Base-by-base conservation (phyloP, 441 rosid species). In the Theobroma grandiflorum region DNA sequence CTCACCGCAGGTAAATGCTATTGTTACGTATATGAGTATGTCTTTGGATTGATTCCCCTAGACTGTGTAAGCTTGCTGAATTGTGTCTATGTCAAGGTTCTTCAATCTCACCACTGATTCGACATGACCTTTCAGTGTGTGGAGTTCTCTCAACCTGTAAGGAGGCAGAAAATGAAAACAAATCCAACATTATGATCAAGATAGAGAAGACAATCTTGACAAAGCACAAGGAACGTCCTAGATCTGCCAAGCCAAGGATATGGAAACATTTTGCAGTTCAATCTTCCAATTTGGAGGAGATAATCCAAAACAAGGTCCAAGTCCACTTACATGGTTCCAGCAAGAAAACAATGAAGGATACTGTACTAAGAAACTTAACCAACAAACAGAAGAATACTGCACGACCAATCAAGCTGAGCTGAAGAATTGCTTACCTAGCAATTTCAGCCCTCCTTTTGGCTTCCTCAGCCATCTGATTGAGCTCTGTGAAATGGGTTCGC, bases 361-460 rank as follows among this genome's bases (percentile, higher is more conserved):
- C 33, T 7, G 0, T 22, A 58, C 26, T 37, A 64, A 2, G 42
- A 61, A 35, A 63, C 43, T 35, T 10, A 62, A 62, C 9, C n/a
- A 38, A 65, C 38, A 50, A 7, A 50, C 12, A 70, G 42, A 70
- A 31, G 42, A 71, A 71, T 50, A 50, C 22, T 18, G 47, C 22
- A 33, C 18, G 45, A 52, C 1, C 53, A 38, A 38, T 59, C 49
- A 31, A 31, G 50, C 65, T 6, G n/a, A 31, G 7, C 11, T 35
- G 26, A 72, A 47, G 26, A 61, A 71, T 3, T 55, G 11, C 62
- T 70, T 86, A 95, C 98, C 99, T 92, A n/a, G 99, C 97, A 61
- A 97, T 97, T 85, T 97, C 99, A 43, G 99, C 99, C 82, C 99
- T 91, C 82, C 98, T 88, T 87, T 92, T 97, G 55, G 99, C 99